These are phyloP conservation scores for Bullera alba DNA, from an alignment of 768 basidiomycete genomes.

Conservation along the genomic window DNA sequence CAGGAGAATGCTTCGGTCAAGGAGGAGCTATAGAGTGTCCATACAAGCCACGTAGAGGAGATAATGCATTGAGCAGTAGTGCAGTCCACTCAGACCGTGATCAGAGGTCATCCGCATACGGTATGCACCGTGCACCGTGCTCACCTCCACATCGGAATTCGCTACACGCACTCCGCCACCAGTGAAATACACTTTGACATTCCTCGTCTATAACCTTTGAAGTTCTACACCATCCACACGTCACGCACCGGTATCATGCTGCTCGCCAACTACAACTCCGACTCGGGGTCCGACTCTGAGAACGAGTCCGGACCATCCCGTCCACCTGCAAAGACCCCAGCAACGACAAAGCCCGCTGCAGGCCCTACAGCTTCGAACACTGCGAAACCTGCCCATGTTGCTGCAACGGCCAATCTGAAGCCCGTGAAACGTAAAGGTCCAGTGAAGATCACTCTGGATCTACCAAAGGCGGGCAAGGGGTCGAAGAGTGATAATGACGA, in stretches of 20 bases:
- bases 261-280: constrained; percentile 36
- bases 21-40: constrained; percentile 34
- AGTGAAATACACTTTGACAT: too few species aligned
- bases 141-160: too few species aligned
- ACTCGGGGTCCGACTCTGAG: constrained; percentile 33
- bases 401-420: constrained; percentile 7
- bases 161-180: too few species aligned
- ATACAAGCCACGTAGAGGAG: too few species aligned
- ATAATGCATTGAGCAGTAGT: too few species aligned
- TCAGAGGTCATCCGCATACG: too few species aligned
- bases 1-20: constrained; percentile 16
- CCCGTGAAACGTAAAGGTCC: constrained; percentile 20
- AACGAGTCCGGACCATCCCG: constrained; percentile 3
- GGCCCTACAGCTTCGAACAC: background rate
- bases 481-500: constrained; percentile 7
- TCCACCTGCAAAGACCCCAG: background rate
- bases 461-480: constrained; percentile 18
- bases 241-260: too few species aligned
- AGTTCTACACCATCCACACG: too few species aligned
- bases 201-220: too few species aligned
- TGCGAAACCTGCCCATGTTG: background rate
- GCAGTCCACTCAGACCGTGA: too few species aligned
- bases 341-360: constrained; percentile 1
- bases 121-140: too few species aligned
- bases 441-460: constrained; percentile 35